A percentile compares a stretch with the other conserved stretches of the same genome.
Evolutionary conservation across 805 yeast genomes (phyloP).

Genomic region (Candida orba): DNA sequence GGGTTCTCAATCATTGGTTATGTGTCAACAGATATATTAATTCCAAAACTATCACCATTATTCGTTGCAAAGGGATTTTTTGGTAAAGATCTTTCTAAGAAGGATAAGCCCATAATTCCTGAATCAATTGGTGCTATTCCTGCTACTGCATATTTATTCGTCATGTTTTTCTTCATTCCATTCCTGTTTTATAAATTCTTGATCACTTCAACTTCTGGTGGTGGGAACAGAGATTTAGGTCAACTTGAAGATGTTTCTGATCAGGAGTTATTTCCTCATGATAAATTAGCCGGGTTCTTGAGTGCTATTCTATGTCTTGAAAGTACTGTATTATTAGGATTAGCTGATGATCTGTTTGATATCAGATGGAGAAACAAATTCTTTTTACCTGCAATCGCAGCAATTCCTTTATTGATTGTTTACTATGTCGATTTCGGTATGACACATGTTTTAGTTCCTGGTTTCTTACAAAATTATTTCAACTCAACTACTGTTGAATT

Average conservation of each 20-base stretch:
- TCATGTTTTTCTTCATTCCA: constrained; percentile 83
- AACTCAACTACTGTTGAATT: constrained; percentile 50
- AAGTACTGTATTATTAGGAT: constrained; percentile 76
- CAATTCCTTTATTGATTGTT: constrained; percentile 84
- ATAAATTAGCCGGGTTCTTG: constrained; percentile 75
- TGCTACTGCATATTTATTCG: constrained; percentile 70
- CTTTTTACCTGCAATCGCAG: constrained; percentile 89
- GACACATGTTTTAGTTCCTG: constrained; percentile 79
- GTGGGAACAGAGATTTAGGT: constrained; percentile 46
- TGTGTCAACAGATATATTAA: constrained; percentile 46
- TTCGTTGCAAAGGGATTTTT: constrained; percentile 75
- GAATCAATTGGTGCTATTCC: constrained; percentile 91
- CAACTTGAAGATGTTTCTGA: constrained; percentile 6
- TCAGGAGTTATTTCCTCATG: constrained; percentile 56
- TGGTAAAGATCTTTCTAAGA: constrained; percentile 80
- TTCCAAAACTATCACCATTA: constrained; percentile 60
- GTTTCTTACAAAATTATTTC: constrained; percentile 40
- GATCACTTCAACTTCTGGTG: constrained; percentile 51
- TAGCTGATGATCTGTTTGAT: constrained; percentile 93
- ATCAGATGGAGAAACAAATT: constrained; percentile 97
- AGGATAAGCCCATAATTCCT: constrained; percentile 67
- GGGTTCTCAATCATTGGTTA: constrained; percentile 70
- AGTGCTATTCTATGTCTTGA: constrained; percentile 80
- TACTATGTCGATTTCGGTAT: constrained; percentile 92
- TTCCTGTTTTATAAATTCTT: constrained; percentile 74